A percentile compares a stretch with the other conserved stretches of the same genome.
Evolutionary conservation across 2,329 filamentous ascomycete genomes (phyloP).

Genomic region (Neonectria coccinea): DNA sequence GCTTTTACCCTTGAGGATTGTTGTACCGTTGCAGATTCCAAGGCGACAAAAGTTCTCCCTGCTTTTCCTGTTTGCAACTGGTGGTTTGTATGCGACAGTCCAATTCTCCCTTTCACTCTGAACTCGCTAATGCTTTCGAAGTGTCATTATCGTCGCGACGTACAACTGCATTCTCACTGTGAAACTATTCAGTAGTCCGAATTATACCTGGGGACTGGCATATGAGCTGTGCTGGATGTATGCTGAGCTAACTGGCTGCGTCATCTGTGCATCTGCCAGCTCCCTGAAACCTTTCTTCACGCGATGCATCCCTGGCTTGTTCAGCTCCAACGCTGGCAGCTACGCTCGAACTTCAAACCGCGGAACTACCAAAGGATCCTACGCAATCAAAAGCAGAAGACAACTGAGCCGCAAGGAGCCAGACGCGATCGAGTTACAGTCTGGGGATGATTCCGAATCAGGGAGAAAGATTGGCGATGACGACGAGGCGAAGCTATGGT

Average conservation of each 20-base stretch:
- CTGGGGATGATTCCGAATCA: neutral
- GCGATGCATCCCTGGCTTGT: conserved; percentile 26
- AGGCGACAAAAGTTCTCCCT: conserved; percentile 36
- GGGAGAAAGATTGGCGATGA: neutral
- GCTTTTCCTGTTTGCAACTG: conserved; percentile 37
- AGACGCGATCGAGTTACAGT: neutral
- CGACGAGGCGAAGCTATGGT: neutral
- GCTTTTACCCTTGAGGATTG: conserved; percentile 31
- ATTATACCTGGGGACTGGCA: conserved; percentile 42
- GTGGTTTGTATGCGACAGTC: conserved; percentile 32
- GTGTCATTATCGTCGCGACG: conserved; percentile 40
- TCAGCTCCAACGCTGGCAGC: conserved; percentile 20
- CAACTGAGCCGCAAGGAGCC: neutral
- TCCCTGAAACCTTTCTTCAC: conserved; percentile 41
- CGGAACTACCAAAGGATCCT: too few species aligned
- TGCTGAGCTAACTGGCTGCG: conserved; percentile 40
- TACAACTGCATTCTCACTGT: conserved; percentile 42
- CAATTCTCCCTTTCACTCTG: accelerated
- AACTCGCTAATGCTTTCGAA: neutral
- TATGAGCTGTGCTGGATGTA: conserved; percentile 44
- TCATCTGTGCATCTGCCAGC: conserved; percentile 41
- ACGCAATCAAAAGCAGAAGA: neutral
- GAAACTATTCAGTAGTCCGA: conserved; percentile 31
- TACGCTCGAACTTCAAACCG: too few species aligned
- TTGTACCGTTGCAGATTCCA: conserved; percentile 35